Conservation (phyloP, 257 asterid species). For the Solanum arcanum region DNA sequence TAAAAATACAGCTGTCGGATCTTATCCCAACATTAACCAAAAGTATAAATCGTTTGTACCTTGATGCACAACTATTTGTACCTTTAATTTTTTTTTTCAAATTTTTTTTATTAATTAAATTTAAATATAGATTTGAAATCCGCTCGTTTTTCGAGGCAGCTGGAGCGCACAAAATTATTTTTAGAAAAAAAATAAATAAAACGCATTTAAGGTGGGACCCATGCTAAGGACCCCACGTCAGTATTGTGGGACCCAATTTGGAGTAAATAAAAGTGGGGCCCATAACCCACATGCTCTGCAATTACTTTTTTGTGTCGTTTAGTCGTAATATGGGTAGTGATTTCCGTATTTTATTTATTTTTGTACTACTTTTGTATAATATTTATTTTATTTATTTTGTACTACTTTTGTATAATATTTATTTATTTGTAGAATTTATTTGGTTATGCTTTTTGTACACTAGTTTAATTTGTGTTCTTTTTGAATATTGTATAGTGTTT, state of each 20-base stretch:
- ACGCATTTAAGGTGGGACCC: neutral
- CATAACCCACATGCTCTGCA: slow-evolving; percentile 17
- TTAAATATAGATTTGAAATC: slow-evolving; percentile 31
- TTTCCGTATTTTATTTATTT: neutral
- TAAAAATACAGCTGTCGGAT: slow-evolving; percentile 15
- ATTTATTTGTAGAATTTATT: neutral
- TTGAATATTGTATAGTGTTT: neutral
- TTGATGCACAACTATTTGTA: neutral
- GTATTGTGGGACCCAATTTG: neutral
- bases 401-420: neutral
- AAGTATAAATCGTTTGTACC: neutral
- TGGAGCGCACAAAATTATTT: slow-evolving; percentile 26
- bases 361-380: neutral
- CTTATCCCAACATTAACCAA: slow-evolving; percentile 15
- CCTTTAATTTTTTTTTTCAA: neutral
- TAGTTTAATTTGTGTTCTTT: neutral
- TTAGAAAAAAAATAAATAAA: neutral
- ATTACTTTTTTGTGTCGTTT: neutral
- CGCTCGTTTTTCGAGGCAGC: slow-evolving; percentile 33
- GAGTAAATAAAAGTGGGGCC: neutral
- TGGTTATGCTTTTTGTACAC: neutral
- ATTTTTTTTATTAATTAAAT: slow-evolving; percentile 10
- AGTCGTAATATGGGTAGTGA: neutral
- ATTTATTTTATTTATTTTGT: neutral
- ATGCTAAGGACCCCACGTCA: neutral